These are phyloP conservation scores for Zygosaccharomyces lentus DNA, from an alignment of 805 yeast genomes.

Conservation along the genomic window DNA sequence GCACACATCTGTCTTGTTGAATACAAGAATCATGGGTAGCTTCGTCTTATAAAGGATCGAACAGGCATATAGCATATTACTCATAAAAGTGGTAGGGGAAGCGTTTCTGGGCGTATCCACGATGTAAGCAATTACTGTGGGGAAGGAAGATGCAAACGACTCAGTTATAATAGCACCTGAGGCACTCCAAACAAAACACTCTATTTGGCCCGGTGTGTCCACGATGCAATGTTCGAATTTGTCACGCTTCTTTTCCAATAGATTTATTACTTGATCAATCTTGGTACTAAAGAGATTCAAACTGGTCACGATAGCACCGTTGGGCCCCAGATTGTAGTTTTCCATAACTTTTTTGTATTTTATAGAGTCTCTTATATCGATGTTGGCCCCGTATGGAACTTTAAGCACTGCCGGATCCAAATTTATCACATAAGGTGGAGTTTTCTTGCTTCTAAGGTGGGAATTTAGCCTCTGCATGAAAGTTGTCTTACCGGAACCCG, in stretches of 20 bases:
- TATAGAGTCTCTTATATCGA: slow-evolving; percentile 93
- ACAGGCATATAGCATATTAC: slow-evolving; percentile 97
- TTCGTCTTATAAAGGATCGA: slow-evolving; percentile 93
- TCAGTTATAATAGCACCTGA: slow-evolving; percentile 96
- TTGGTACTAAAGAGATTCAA: slow-evolving; percentile 89
- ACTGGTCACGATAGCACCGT: slow-evolving; percentile 97
- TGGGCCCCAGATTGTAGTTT: slow-evolving; percentile 91
- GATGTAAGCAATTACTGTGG: slow-evolving; percentile 92
- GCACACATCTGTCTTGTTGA: slow-evolving; percentile 88
- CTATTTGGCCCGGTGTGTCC: slow-evolving; percentile 99
- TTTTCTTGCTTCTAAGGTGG: slow-evolving; percentile 67
- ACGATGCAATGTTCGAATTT: slow-evolving; percentile 66
- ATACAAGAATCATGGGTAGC: slow-evolving; percentile 93
- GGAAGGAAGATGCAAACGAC: slow-evolving; percentile 91
- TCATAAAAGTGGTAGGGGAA: slow-evolving; percentile 94
- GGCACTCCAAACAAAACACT: slow-evolving; percentile 97
- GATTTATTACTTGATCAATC: slow-evolving; percentile 86
- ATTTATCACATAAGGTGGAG: slow-evolving; percentile 87
- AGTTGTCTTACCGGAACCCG: slow-evolving; percentile 92
- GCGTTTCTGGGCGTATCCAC: slow-evolving; percentile 95
- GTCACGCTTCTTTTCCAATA: slow-evolving; percentile 70
- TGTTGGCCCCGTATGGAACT: slow-evolving; percentile 90
- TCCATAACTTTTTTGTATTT: slow-evolving; percentile 96
- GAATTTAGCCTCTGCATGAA: slow-evolving; percentile 93
- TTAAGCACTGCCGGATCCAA: slow-evolving; percentile 94